A percentile compares a stretch with the other conserved stretches of the same genome.
Evolutionary conservation across 495 filamentous ascomycete genomes (phyloP).

Genomic region (Annulohypoxylon moriforme): DNA sequence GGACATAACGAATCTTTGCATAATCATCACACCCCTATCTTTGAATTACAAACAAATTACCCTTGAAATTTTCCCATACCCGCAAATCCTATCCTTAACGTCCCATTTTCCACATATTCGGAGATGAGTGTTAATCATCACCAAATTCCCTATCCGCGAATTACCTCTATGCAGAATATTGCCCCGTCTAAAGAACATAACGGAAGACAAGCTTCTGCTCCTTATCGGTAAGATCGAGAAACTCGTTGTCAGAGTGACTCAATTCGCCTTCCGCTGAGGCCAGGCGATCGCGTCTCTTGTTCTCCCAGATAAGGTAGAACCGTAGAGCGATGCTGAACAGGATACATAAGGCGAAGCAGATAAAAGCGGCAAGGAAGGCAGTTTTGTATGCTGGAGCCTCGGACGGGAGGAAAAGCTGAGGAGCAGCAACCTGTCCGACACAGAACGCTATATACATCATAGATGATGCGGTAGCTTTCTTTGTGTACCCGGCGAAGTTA

Average conservation of each 20-base stretch:
- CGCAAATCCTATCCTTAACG: not conserved
- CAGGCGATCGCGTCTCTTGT: constrained; percentile 29
- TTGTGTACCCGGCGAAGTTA: constrained; percentile 76
- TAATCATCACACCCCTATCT: not conserved
- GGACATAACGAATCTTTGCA: not conserved
- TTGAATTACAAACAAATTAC: not conserved
- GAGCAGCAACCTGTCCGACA: constrained; percentile 66
- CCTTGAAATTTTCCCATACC: not conserved
- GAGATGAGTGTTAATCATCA: not conserved
- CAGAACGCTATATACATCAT: constrained; percentile 72
- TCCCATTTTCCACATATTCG: not conserved
- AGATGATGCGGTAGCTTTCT: constrained; percentile 70
- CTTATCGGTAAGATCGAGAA: constrained; percentile 60
- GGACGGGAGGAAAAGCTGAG: constrained; percentile 34
- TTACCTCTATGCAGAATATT: not conserved
- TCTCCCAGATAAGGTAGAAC: constrained; percentile 39
- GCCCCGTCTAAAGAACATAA: constrained; percentile 46
- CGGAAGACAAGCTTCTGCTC: constrained; percentile 59
- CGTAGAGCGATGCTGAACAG: constrained; percentile 26
- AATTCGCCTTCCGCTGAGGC: constrained; percentile 13
- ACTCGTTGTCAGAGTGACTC: constrained; percentile 25
- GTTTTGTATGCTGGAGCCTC: constrained; percentile 46
- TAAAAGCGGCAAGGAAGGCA: constrained; percentile 45
- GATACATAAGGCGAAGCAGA: constrained; percentile 39
- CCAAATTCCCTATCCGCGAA: not conserved